phyloP scores from a whole-genome alignment of 2,329 filamentous ascomycete genomes.

The Chrysosporium queenslandicum region DNA sequence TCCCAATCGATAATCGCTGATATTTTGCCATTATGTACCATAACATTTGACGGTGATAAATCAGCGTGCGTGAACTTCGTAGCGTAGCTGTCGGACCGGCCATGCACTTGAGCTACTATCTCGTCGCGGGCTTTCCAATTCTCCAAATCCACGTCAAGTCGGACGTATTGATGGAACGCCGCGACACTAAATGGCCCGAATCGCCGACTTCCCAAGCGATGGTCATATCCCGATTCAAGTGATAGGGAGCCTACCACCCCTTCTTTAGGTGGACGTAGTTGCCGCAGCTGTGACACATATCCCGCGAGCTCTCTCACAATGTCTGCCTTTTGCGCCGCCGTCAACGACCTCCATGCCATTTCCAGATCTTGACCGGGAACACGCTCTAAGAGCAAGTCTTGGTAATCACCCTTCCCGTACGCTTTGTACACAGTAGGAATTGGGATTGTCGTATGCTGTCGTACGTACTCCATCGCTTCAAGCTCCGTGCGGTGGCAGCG shows the following conservation, averaged over 20 bases:
- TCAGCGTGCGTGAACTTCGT: conserved; percentile 27
- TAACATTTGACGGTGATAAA: conserved; percentile 28
- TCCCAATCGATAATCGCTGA: conserved; percentile 15
- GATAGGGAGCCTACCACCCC: conserved; percentile 7
- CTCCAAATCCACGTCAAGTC: conserved; percentile 3
- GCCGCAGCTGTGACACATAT: conserved; percentile 9
- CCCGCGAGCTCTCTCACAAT: conserved; percentile 9
- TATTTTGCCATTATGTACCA: conserved; percentile 21
- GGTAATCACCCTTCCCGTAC: conserved; percentile 5
- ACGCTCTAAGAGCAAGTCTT: conserved; percentile 4
- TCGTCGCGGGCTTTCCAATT: conserved; percentile 1
- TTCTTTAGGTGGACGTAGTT: conserved; percentile 7
- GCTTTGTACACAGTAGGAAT: conserved; percentile 6
- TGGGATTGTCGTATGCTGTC: conserved; percentile 10
- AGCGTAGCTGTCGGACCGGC: conserved; percentile 1
- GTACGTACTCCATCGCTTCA: conserved; percentile 8
- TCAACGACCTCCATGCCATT: conserved; percentile 5
- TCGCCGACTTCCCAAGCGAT: conserved; percentile 1
- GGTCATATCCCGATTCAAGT: neutral
- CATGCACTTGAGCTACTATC: conserved; percentile 1
- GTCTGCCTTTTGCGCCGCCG: conserved; percentile 3
- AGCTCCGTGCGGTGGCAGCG: conserved; percentile 1
- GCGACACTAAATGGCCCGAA: conserved; percentile 4
- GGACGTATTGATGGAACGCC: conserved; percentile 3
- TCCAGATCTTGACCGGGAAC: conserved; percentile 1